Percentiles rank a stretch among this genome's conserved stretches.
phyloP scores from a whole-genome alignment of 768 basidiomycete species.

The Kwoniella sp. region DNA sequence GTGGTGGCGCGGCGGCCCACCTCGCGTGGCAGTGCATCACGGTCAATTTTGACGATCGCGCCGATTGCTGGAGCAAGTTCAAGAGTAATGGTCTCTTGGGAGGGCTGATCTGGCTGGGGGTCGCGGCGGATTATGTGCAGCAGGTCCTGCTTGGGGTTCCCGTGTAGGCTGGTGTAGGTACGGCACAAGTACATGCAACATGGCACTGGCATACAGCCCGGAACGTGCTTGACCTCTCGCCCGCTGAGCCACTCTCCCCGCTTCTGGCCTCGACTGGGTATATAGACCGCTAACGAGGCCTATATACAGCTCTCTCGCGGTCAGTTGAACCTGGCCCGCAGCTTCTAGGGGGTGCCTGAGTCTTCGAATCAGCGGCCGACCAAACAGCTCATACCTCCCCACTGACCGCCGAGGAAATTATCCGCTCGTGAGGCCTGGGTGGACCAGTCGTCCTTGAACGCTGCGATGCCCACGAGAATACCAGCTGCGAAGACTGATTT shows the following conservation, averaged over 20 bases:
- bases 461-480: slow-evolving; percentile 46
- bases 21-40: slow-evolving; percentile 68
- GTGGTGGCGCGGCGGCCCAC: slow-evolving; percentile 68
- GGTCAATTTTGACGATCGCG: slow-evolving; percentile 70
- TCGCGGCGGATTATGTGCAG: slow-evolving; percentile 62
- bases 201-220: too few relatives aligned
- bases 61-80: slow-evolving; percentile 88
- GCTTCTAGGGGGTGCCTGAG: too few relatives aligned
- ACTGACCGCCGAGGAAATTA: slow-evolving; percentile 45
- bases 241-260: too few relatives aligned
- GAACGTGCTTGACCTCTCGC: too few relatives aligned
- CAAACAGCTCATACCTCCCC: too few relatives aligned
- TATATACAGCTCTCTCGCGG: too few relatives aligned
- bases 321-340: too few relatives aligned
- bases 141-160: slow-evolving; percentile 31
- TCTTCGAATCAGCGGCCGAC: too few relatives aligned
- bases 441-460: slow-evolving; percentile 42
- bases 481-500: slow-evolving; percentile 48
- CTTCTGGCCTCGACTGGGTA: too few relatives aligned
- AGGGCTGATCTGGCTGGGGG: slow-evolving; percentile 80
- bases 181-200: too few relatives aligned
- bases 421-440: slow-evolving; percentile 40
- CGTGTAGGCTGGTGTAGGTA: too few relatives aligned
- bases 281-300: too few relatives aligned
- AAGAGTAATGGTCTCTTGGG: slow-evolving; percentile 82